Base-by-base conservation (phyloP, 495 filamentous ascomycete species). In the Pyrenula aspistea region DNA sequence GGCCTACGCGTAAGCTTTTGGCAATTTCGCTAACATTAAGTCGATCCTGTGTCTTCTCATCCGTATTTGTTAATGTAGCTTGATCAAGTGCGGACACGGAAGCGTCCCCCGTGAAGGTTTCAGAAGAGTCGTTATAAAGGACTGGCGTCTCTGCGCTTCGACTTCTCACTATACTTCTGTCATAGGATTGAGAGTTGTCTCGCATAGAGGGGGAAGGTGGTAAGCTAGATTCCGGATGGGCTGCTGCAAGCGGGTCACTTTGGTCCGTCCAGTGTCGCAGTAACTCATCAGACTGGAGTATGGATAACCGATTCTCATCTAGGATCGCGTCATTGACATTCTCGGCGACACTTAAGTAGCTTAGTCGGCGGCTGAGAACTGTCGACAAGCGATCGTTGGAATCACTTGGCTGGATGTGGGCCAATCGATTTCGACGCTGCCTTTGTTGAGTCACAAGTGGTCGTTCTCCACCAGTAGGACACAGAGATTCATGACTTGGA, bases 1-100 rank as follows among this genome's bases (percentile, higher is more conserved):
- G 91, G 61, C 86, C 90, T 59, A 98, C 93, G 24, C 93, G 83
- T 76, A 98, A 98, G 4, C 86, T 91, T 68, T 96, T 96, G 81
- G 96, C 96, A 55, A 98, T 96, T 63, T 98, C 92, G 56, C 91
- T 89, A 63, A 73, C 80, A 61, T 68, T 51, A 67, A 48, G 57
- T 47, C 76, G 77, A 20, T 73, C 48, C 70, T 71, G 47, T 75
- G 68, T 51, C 73, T 68, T 59, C 70, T 66, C 31, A 64, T 60
- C 58, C 53, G 54, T 42, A 15, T 42, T 42, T 42, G 31, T 42
- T 42, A 42, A 42, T 15, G 31, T 42, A 42, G 31, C 31, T 42
- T 42, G 31, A 42, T 42, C 31, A 42, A 42, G 31, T 42, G 31
- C 15, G 31, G 31, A 15, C 31, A 42, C 31, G 15, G 31, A 42